These are phyloP conservation scores for Sarocladiaceae sp. DNA, from an alignment of 2,329 filamentous ascomycete genomes.

Conservation along the genomic window DNA sequence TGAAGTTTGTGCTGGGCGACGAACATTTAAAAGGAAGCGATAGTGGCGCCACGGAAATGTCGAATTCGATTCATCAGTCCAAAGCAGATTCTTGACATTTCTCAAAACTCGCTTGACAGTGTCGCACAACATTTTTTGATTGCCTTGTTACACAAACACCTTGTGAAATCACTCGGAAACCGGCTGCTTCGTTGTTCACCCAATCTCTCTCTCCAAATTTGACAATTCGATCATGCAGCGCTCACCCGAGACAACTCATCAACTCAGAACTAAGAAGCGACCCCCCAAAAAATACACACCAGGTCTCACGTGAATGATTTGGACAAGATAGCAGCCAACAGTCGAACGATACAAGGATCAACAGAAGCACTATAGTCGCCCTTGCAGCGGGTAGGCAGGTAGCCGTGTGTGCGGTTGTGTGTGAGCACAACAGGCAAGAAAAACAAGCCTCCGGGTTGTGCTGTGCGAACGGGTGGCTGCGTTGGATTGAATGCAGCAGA, in stretches of 20 bases:
- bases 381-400: background rate
- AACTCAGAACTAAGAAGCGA: conserved; percentile 4
- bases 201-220: background rate
- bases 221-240: background rate
- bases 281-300: background rate
- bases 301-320: too few relatives aligned
- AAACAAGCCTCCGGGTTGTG: background rate
- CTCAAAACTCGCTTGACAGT: conserved; percentile 7
- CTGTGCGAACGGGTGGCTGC: background rate
- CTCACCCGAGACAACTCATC: background rate
- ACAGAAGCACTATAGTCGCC: background rate
- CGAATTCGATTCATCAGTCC: too few relatives aligned
- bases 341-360: background rate
- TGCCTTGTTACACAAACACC: conserved; percentile 1
- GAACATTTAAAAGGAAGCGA: too few relatives aligned
- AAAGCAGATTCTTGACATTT: too few relatives aligned
- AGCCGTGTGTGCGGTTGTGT: background rate
- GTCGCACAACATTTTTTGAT: conserved; percentile 3
- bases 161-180: background rate
- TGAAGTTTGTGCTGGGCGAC: too few relatives aligned
- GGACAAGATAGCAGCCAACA: background rate
- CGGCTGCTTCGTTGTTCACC: background rate
- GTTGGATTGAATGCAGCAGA: too few relatives aligned
- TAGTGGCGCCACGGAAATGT: too few relatives aligned
- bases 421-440: background rate